Conservation (phyloP, 805 yeast genomes). For the Scheffersomyces coipomensis region DNA sequence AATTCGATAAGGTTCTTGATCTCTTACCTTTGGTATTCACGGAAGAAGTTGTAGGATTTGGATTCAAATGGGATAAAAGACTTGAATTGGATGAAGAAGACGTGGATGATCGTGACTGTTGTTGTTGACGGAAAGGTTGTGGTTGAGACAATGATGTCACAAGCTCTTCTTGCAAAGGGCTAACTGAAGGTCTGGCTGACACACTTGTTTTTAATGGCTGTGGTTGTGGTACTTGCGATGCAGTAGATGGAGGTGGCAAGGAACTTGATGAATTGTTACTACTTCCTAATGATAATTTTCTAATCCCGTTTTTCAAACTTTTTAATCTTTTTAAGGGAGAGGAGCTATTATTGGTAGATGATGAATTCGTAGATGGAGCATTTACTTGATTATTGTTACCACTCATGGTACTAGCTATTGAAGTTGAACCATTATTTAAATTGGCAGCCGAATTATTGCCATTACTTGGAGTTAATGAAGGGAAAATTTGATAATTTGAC, state of each 20-base stretch:
- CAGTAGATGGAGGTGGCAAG: background rate
- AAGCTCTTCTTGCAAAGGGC: background rate
- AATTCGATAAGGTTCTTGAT: slow-evolving; percentile 7
- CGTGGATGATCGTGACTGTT: slow-evolving; percentile 6
- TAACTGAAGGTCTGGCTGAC: slow-evolving; percentile 1
- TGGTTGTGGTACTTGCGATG: background rate
- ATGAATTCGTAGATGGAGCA: background rate
- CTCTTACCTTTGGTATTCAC: slow-evolving; percentile 1
- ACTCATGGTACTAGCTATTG: background rate
- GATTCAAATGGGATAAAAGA: slow-evolving; percentile 2
- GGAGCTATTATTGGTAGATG: background rate
- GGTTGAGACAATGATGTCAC: background rate
- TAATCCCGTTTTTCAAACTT: slow-evolving; percentile 35
- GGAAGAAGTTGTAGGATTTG: slow-evolving; percentile 3
- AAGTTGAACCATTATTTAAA: background rate
- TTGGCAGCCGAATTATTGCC: background rate
- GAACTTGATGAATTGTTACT: slow-evolving; percentile 10
- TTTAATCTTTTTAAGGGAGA: slow-evolving; percentile 34
- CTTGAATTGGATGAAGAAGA: slow-evolving; percentile 10
- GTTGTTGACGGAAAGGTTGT: slow-evolving; percentile 2
- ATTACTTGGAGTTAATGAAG: slow-evolving; percentile 4
- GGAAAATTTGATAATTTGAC: slow-evolving; percentile 8
- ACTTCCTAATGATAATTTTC: slow-evolving; percentile 30
- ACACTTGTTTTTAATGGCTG: background rate
- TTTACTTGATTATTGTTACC: background rate